Base-by-base conservation (phyloP, 352 stramenopile species). In the Globisporangium spinosum region DNA sequence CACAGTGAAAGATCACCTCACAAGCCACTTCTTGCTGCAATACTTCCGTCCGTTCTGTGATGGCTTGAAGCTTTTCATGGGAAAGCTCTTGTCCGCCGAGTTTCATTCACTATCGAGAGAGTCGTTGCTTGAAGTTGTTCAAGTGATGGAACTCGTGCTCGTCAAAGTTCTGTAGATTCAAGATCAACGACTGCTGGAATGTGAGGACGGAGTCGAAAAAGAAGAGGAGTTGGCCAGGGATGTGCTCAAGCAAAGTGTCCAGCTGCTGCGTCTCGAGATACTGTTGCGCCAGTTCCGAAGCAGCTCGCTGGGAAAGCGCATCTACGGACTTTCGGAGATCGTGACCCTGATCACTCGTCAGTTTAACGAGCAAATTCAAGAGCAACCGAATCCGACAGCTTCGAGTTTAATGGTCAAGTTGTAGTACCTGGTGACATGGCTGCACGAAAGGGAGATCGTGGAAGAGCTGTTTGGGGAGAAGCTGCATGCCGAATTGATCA, bases 291-390 rank as follows among this genome's bases (percentile, higher is more conserved):
- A 83, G 29, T 85, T 94, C 62, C 73, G 62, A 15, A 77, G 75
- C 27, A 71, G n/a, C 27, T 87, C 82, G 5, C 64, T 94, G 23
- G 86, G 93, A 59, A 91, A 90, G 49, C 78, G 84, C 1, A 89
- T 94, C 38, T 82, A 89, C 45, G 84, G 84, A 0, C 72, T 94
- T 17, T 78, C 82, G 2, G 86, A 94, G 54, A 83, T 93, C 35
- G 77, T 86, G 4, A 69, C 77, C 5, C 58, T 80, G 8, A 65
- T 85, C 8, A 83, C 74, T 8, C 67, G 70, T 9, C 56, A 85
- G 27, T 84, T 79, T 70, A 84, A 84, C 53, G 49, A 77, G 34
- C 63, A 76, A 56, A 67, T 82, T 27, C 66, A 82, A 35, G 59
- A 65, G 53, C 71, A 87, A 29, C 15, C 58, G 6, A 74, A 79